phyloP scores from a whole-genome alignment of 106 monocot species.

The Dioscorea dumetorum region DNA sequence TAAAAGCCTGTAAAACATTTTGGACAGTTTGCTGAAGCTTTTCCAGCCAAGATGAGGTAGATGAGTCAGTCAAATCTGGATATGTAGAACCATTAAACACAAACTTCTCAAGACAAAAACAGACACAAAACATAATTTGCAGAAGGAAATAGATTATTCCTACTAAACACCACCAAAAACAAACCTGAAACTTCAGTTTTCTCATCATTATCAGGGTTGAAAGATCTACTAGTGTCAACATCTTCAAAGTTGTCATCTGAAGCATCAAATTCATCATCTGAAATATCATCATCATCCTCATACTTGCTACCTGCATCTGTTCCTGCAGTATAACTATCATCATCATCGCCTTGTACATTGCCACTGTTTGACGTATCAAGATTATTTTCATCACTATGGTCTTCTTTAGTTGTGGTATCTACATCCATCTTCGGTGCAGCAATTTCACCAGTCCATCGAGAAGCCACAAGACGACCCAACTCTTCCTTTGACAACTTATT shows the following conservation, averaged over 20 bases:
- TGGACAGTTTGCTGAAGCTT: constrained; percentile 76
- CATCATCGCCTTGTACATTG: constrained; percentile 27
- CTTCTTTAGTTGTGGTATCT: constrained; percentile 23
- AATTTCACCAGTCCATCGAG: constrained; percentile 94
- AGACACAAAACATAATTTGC: neutral
- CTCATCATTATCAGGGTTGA: constrained; percentile 43
- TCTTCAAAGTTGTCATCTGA: constrained; percentile 44
- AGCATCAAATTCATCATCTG: constrained; percentile 41
- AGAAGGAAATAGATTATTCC: neutral
- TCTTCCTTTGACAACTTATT: constrained; percentile 89
- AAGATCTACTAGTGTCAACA: constrained; percentile 25
- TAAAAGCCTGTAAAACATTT: constrained; percentile 61
- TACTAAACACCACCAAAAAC: neutral
- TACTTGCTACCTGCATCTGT: constrained; percentile 45
- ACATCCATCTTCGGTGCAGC: constrained; percentile 33
- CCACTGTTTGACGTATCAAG: constrained; percentile 14
- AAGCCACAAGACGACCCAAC: constrained; percentile 89
- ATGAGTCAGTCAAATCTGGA: constrained; percentile 38
- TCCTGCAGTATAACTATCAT: constrained; percentile 56
- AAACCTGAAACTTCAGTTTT: constrained; percentile 52
- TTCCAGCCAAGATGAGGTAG: constrained; percentile 56
- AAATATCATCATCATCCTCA: constrained; percentile 28
- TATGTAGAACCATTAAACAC: neutral
- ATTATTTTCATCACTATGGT: constrained; percentile 10
- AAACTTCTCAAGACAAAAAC: neutral